A percentile compares a stretch with the other conserved stretches of the same genome.
Evolutionary conservation across 2,329 filamentous ascomycete genomes (phyloP).

Genomic region (Trichoderma atrobrunneum): DNA sequence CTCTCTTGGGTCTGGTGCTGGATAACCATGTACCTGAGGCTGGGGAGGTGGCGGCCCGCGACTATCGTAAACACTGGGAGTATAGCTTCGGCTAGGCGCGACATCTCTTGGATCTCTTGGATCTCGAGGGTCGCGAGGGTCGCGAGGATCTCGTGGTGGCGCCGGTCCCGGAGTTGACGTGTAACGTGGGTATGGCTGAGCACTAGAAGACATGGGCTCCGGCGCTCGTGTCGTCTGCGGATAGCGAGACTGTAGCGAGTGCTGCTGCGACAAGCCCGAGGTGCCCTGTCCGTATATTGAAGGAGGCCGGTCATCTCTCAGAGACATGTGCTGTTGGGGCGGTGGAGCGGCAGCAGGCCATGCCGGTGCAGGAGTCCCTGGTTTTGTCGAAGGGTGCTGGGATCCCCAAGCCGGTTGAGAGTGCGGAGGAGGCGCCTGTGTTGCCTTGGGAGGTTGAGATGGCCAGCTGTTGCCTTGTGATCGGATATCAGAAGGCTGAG

Average conservation of each 20-base stretch:
- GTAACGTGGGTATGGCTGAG: conserved; percentile 45
- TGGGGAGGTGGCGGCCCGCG: conserved; percentile 38
- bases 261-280: conserved; percentile 30
- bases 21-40: conserved; percentile 31
- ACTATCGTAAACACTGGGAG: conserved; percentile 43
- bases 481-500: conserved; percentile 23
- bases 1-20: conserved; percentile 34
- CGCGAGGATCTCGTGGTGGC: conserved; percentile 41
- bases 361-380: conserved; percentile 33
- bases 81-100: conserved; percentile 45
- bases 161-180: conserved; percentile 42
- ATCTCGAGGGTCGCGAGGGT: conserved; percentile 21
- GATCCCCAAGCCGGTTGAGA: conserved; percentile 35
- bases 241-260: conserved; percentile 40
- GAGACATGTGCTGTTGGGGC: conserved; percentile 33
- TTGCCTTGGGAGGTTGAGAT: conserved; percentile 32
- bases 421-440: conserved; percentile 33
- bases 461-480: conserved; percentile 30
- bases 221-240: conserved; percentile 41
- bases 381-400: conserved; percentile 34
- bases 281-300: conserved; percentile 34
- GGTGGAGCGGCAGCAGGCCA: conserved; percentile 36
- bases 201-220: conserved; percentile 39
- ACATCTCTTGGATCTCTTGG: neutral
- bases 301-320: conserved; percentile 40